phyloP scores from a whole-genome alignment of 2,329 filamentous ascomycete species.

The Fusarium sp. region DNA sequence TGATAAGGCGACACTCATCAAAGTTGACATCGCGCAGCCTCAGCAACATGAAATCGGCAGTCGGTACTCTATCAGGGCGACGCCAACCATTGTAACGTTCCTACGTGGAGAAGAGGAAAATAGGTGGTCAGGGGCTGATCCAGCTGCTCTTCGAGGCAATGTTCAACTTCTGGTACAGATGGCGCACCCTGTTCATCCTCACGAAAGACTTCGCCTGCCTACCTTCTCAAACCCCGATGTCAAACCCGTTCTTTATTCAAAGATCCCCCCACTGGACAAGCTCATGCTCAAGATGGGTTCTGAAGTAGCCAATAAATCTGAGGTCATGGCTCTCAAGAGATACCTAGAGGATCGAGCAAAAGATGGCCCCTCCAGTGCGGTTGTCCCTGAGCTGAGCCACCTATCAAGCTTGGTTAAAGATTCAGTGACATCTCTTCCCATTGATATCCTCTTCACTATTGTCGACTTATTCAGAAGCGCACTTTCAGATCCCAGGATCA shows the following conservation, averaged over 20 bases:
- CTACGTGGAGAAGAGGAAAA: constrained; percentile 80
- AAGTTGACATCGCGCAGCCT: constrained; percentile 81
- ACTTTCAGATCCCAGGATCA: constrained; percentile 82
- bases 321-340: constrained; percentile 73
- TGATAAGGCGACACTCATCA: constrained; percentile 78
- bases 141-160: constrained; percentile 75
- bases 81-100: constrained; percentile 91
- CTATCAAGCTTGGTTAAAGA: constrained; percentile 73
- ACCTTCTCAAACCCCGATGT: constrained; percentile 73
- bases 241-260: constrained; percentile 79
- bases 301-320: constrained; percentile 66
- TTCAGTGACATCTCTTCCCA: constrained; percentile 68
- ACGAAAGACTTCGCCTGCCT: constrained; percentile 78
- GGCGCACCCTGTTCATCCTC: constrained; percentile 81
- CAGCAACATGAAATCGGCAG: constrained; percentile 73
- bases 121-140: constrained; percentile 84
- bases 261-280: constrained; percentile 86
- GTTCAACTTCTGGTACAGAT: constrained; percentile 80
- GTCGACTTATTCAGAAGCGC: constrained; percentile 88
- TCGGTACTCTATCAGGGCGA: constrained; percentile 78
- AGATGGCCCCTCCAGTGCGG: constrained; percentile 72
- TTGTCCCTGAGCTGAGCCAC: constrained; percentile 76
- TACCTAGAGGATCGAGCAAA: constrained; percentile 77
- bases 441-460: constrained; percentile 79
- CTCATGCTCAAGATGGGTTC: constrained; percentile 81